Evolutionary conservation across 805 yeast genomes (phyloP).

Genomic region (Metschnikowia lochheadii): DNA sequence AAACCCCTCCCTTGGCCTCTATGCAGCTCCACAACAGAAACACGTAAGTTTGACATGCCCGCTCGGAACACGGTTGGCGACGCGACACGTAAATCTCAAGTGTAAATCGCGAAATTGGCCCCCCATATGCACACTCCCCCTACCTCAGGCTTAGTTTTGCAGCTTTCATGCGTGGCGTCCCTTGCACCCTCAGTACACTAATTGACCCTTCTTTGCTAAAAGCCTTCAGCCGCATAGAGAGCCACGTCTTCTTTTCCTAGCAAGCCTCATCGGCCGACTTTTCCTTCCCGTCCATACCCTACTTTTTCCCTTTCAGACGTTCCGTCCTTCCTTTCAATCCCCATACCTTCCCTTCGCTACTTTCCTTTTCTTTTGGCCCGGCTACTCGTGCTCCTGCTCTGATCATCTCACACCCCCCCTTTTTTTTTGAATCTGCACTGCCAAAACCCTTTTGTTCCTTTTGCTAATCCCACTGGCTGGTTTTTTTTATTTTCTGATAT

Average conservation of each 20-base stretch:
- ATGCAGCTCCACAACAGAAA: neutral
- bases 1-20: neutral
- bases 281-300: neutral
- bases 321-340: neutral
- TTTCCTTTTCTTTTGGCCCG: no score
- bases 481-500: neutral
- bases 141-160: neutral
- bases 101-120: neutral
- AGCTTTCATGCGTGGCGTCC: neutral
- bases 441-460: neutral
- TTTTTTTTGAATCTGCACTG: neutral
- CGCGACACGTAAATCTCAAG: constrained; percentile 1
- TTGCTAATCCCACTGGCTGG: neutral
- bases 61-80: constrained; percentile 2
- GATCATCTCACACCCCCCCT: neutral
- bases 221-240: constrained; percentile 3
- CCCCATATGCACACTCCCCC: neutral
- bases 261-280: neutral
- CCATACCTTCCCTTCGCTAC: neutral
- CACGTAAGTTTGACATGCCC: constrained; percentile 1
- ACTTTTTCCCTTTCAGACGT: neutral
- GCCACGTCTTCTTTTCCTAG: constrained; percentile 3
- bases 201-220: neutral
- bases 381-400: neutral
- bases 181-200: neutral